A percentile compares a stretch with the other conserved stretches of the same genome.
Evolutionary conservation across 73 alveolate species (phyloP).

Genomic region (Paramecium sonneborni): DNA sequence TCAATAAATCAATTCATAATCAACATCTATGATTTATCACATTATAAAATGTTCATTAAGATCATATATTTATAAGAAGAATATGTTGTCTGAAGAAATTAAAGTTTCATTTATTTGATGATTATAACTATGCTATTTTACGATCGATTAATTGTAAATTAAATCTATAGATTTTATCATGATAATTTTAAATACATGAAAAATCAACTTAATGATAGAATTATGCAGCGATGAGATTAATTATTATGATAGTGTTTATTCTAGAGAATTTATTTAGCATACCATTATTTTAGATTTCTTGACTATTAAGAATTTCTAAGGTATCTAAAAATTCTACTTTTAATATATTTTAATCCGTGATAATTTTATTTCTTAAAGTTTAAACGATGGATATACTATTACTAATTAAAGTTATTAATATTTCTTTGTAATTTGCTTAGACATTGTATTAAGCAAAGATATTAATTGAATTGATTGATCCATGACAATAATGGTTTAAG

Average conservation of each 20-base stretch:
- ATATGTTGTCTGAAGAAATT: neutral
- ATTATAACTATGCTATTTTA: too few relatives aligned
- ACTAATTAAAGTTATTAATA: neutral
- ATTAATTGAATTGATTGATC: neutral
- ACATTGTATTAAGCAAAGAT: neutral
- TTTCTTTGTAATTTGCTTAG: neutral
- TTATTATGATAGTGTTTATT: neutral
- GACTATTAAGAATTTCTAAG: too few relatives aligned
- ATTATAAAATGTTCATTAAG: neutral
- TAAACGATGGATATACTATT: neutral
- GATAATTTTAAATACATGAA: too few relatives aligned
- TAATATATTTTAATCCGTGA: neutral
- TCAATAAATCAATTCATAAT: neutral
- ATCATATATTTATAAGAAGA: neutral
- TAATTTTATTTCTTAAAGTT: neutral
- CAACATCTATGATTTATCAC: neutral
- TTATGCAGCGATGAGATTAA: neutral
- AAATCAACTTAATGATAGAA: conserved; percentile 32
- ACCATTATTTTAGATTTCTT: too few relatives aligned
- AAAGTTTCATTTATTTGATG: too few relatives aligned
- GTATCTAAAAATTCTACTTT: neutral
- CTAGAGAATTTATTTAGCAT: neutral
- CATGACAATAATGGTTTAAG: neutral
- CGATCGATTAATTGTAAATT: too few relatives aligned
- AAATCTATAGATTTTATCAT: too few relatives aligned